A percentile compares a stretch with the other conserved stretches of the same genome.
These are phyloP conservation scores for Botryosphaeria agaves DNA, from an alignment of 2,329 filamentous ascomycete genomes.

Conservation along the genomic window DNA sequence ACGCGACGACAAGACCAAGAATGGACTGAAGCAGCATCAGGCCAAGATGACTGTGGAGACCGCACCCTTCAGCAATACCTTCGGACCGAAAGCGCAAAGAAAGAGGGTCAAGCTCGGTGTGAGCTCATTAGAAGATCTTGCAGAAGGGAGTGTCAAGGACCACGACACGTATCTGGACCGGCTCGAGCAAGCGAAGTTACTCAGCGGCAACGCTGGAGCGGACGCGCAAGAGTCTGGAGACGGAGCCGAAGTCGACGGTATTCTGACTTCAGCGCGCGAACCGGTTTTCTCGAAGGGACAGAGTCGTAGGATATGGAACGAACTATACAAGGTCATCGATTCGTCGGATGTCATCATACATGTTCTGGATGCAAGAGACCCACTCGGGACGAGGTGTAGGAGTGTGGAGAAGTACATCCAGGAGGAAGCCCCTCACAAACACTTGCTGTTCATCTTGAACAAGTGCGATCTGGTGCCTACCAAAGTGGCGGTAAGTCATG, in stretches of 20 bases:
- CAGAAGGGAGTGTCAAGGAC: conserved; percentile 60
- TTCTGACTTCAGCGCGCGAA: conserved; percentile 28
- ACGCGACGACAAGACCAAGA: conserved; percentile 50
- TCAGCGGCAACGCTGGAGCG: conserved; percentile 51
- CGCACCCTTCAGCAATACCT: conserved; percentile 71
- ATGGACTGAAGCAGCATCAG: conserved; percentile 79
- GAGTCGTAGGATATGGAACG: conserved; percentile 93
- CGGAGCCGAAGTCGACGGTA: conserved; percentile 17
- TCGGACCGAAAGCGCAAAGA: conserved; percentile 82
- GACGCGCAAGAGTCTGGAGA: conserved; percentile 26
- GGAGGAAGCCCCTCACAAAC: conserved; percentile 91
- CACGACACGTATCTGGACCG: conserved; percentile 69
- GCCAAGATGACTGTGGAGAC: conserved; percentile 89
- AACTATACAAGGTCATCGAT: conserved; percentile 89
- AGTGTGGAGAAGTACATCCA: conserved; percentile 85
- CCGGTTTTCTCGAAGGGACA: conserved; percentile 91
- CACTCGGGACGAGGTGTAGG: conserved; percentile 73
- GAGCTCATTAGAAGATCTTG: conserved; percentile 65
- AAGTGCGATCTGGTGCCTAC: conserved; percentile 90
- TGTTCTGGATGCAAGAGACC: conserved; percentile 77
- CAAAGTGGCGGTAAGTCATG: conserved; percentile 72
- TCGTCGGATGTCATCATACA: conserved; percentile 95
- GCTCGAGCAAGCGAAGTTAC: conserved; percentile 57
- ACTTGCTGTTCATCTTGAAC: conserved; percentile 77
- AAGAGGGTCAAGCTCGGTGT: conserved; percentile 85